Percentiles rank a stretch among this genome's conserved stretches.
phyloP scores from a whole-genome alignment of 441 rosid genomes.

The Gossypium gossypioides region DNA sequence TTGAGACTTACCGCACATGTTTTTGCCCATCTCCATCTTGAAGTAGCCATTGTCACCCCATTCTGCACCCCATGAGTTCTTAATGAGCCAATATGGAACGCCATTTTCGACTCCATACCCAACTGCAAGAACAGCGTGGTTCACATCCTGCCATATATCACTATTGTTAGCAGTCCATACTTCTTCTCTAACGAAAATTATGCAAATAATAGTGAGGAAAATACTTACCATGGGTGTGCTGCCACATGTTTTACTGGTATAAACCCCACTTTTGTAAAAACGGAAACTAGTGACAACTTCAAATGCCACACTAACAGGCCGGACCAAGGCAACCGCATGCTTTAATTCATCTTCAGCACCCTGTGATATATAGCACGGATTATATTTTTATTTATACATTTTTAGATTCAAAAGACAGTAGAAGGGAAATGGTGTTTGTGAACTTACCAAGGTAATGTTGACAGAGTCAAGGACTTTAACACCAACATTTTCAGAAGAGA shows the following conservation, averaged over 20 bases:
- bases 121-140: slow-evolving; percentile 86
- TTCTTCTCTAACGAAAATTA: too few relatives aligned
- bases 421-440: not conserved
- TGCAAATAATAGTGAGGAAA: not conserved
- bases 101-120: slow-evolving; percentile 84
- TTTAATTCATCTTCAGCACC: slow-evolving; percentile 83
- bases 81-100: slow-evolving; percentile 74
- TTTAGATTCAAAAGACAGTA: not conserved
- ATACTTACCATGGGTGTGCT: slow-evolving; percentile 58
- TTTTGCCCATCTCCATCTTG: slow-evolving; percentile 87
- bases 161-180: not conserved
- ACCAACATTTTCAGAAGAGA: slow-evolving; percentile 62
- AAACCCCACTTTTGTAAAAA: slow-evolving; percentile 74
- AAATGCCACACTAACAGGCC: slow-evolving; percentile 90
- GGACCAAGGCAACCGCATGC: slow-evolving; percentile 70
- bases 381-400: not conserved
- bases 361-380: slow-evolving; percentile 26
- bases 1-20: slow-evolving; percentile 77
- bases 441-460: slow-evolving; percentile 70
- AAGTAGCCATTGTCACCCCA: slow-evolving; percentile 87
- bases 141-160: slow-evolving; percentile 58
- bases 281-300: slow-evolving; percentile 55
- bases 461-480: slow-evolving; percentile 56
- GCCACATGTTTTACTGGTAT: slow-evolving; percentile 59
- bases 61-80: slow-evolving; percentile 87